Evolutionary conservation across 768 basidiomycete species (phyloP).

Genomic region (Daedaleopsis sinensis): DNA sequence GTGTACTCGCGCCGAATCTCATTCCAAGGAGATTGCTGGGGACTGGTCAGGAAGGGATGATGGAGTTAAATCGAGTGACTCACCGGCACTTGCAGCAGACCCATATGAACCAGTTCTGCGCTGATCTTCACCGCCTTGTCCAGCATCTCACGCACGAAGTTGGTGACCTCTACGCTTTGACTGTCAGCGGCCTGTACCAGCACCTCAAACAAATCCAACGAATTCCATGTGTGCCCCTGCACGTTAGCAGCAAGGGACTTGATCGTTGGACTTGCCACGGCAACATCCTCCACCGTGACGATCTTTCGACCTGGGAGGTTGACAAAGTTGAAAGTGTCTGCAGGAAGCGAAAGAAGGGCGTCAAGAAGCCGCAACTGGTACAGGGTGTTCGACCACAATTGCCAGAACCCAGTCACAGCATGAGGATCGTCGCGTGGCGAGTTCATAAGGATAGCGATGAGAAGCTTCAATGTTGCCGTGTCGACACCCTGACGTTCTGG

Average conservation of each 20-base stretch:
- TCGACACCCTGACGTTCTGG: constrained; percentile 84
- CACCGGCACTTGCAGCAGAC: constrained; percentile 87
- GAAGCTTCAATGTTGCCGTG: constrained; percentile 84
- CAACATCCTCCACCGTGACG: constrained; percentile 88
- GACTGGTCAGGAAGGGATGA: constrained; percentile 17
- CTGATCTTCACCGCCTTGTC: constrained; percentile 94
- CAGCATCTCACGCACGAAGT: constrained; percentile 85
- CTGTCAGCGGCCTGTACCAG: constrained; percentile 79
- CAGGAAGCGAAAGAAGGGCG: constrained; percentile 84
- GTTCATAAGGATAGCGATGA: constrained; percentile 86
- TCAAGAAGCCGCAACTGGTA: constrained; percentile 89
- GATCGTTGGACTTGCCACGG: constrained; percentile 86
- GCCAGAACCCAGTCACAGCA: constrained; percentile 86
- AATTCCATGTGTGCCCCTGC: constrained; percentile 95
- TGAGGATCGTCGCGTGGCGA: constrained; percentile 78
- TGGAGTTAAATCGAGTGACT: constrained; percentile 31
- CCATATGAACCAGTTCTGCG: constrained; percentile 93
- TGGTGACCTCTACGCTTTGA: constrained; percentile 69
- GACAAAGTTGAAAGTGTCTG: constrained; percentile 92
- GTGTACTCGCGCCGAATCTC: constrained; percentile 88
- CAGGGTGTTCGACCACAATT: constrained; percentile 79
- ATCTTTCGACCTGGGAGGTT: constrained; percentile 81
- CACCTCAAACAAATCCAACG: constrained; percentile 86
- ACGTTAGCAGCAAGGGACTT: constrained; percentile 89
- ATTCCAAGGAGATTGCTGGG: constrained; percentile 81